A percentile compares a stretch with the other conserved stretches of the same genome.
Conservation (phyloP, 371 early-diverging fungal genomes). For the Mortierella sp. region DNA sequence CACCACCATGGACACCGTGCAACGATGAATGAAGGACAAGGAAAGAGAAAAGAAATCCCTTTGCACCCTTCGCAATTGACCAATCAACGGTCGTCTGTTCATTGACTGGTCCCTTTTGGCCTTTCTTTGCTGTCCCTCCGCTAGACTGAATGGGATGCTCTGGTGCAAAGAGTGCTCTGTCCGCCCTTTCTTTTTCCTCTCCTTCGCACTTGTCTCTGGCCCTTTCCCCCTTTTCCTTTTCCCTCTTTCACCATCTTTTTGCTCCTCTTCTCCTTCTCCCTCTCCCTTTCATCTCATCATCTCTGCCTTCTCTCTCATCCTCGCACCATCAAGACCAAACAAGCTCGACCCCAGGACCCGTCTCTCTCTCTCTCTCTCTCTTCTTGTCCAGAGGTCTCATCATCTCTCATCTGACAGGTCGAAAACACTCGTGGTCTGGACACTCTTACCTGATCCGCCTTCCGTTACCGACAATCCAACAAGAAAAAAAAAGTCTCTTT, state of each 20-base stretch:
- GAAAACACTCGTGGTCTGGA: no score
- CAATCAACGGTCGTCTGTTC: not conserved
- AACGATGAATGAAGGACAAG: not conserved
- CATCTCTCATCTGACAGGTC: no score
- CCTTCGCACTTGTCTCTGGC: not conserved
- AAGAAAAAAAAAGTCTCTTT: not conserved
- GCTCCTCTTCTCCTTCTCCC: conserved; percentile 1
- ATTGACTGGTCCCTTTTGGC: no score
- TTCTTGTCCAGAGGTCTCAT: no score
- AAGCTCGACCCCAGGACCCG: not conserved
- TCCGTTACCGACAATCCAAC: no score
- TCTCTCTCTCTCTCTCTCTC: no score
- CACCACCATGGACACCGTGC: no score
- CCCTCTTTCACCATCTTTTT: not conserved
- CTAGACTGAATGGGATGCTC: not conserved
- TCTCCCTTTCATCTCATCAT: not conserved
- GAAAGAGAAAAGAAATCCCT: not conserved
- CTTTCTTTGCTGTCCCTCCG: not conserved
- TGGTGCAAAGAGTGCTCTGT: not conserved
- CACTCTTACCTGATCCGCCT: no score
- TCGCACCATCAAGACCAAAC: not conserved
- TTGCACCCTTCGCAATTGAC: not conserved
- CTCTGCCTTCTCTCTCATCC: not conserved
- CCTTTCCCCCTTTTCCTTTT: conserved; percentile 6
- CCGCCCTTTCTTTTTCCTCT: not conserved